Evolutionary conservation across 768 basidiomycete genomes (phyloP), one percentile per base, ranked within the genome.

Genomic region (Pleurotus djamor): DNA sequence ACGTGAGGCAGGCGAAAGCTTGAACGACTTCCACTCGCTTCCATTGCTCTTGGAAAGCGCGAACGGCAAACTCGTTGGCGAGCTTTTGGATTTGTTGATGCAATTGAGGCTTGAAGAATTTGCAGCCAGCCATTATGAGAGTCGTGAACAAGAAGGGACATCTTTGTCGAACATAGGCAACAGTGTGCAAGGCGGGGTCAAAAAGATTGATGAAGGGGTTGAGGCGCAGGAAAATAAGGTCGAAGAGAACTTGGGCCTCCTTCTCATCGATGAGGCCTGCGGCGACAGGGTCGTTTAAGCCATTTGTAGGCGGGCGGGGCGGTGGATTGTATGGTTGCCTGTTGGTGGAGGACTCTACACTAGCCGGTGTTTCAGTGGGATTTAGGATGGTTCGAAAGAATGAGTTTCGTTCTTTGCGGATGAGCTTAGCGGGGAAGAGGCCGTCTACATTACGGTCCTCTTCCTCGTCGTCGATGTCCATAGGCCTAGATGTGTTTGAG

Each of bases 121-220:
- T 93, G 77, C 87, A 86, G 32, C 88, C 88, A 14, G 87, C 91
- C 82, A 92, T 90, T 66, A 94, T 79, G 59, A 96, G 81, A 28
- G 88, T 85, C 16, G 92, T 90, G 74, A 94, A 94, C 58, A 96
- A 80, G 70, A 96, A 86, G 1, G 91, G 87, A 57, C 87, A 94
- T 62, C 83, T 87, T 17, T 80, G 76, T 66, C 94, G 91, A 66
- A 95, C 86, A 70, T 94, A 95, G 37, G 77, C 67, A 52, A 88
- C 80, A 0, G 94, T 87, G 70, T 96, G 94, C 37, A 96, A 75
- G n/a, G 83, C 76, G 38, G 93, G 91, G 74, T 95, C 94, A 68
- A 96, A 93, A 35, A 95, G 79, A 68, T 90, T 91, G 73, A 94
- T 86, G 71, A 94, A 93, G 10, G 93, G 91, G 69, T 95, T 95